Evolutionary conservation across 805 yeast genomes (phyloP).

Genomic region (Zygosaccharomyces bisporus): DNA sequence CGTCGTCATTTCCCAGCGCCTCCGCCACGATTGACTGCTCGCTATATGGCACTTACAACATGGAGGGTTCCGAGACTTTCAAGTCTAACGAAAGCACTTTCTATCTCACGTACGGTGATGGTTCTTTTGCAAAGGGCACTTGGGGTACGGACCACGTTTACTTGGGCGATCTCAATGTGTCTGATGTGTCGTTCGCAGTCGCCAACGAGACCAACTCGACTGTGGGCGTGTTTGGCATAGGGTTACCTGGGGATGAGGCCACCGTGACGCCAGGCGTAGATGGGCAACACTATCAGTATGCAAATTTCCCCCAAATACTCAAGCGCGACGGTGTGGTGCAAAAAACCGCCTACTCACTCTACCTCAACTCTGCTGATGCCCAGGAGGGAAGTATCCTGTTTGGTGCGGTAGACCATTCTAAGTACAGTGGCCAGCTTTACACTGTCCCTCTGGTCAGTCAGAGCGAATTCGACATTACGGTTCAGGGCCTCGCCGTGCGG

Average conservation of each 20-base stretch:
- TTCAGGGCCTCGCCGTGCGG: constrained; percentile 34
- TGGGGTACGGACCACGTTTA: constrained; percentile 53
- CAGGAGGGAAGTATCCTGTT: constrained; percentile 51
- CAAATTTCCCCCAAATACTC: constrained; percentile 62
- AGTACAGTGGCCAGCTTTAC: constrained; percentile 48
- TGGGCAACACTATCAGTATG: constrained; percentile 45
- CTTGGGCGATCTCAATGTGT: constrained; percentile 48
- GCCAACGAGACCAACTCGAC: constrained; percentile 61
- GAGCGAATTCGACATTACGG: constrained; percentile 22
- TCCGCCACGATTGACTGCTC: constrained; percentile 37
- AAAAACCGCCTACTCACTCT: constrained; percentile 56
- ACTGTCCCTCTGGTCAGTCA: constrained; percentile 47
- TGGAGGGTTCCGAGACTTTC: constrained; percentile 22
- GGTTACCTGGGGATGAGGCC: constrained; percentile 63
- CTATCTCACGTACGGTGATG: constrained; percentile 50
- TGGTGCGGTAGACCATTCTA: constrained; percentile 63
- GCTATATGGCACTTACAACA: constrained; percentile 36
- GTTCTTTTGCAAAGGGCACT: constrained; percentile 40
- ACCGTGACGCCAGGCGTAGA: constrained; percentile 61
- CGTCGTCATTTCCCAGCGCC: constrained; percentile 2
- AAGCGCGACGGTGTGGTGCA: constrained; percentile 53
- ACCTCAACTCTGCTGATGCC: constrained; percentile 42
- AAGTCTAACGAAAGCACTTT: constrained; percentile 37
- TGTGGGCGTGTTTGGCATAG: constrained; percentile 70
- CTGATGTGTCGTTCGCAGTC: constrained; percentile 64